These are phyloP conservation scores for Chondrus crispus DNA, from an alignment of 23 red algal genomes.

Conservation along the genomic window DNA sequence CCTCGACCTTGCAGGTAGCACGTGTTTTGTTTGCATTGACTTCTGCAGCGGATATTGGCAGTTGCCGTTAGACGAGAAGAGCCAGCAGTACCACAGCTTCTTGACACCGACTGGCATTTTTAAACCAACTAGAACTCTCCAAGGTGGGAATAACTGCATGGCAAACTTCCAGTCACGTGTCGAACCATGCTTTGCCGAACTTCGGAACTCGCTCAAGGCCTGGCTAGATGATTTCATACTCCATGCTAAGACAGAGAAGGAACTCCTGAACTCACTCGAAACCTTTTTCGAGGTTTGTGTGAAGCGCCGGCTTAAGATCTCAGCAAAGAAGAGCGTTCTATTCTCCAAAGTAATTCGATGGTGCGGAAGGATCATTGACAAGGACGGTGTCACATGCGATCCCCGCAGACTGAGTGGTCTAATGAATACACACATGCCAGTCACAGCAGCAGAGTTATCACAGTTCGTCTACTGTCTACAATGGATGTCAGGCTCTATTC, in stretches of 20 bases:
- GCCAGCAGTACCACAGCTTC: background rate
- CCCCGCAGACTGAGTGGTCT: background rate
- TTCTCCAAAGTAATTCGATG: background rate
- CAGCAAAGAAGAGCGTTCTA: background rate
- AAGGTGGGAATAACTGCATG: background rate
- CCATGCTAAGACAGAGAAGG: background rate
- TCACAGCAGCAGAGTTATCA: background rate
- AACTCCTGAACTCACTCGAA: background rate
- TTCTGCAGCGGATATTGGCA: constrained; percentile 23
- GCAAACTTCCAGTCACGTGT: constrained; percentile 39
- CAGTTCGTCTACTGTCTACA: background rate
- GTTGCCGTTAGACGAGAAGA: background rate
- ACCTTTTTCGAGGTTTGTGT: constrained; percentile 21
- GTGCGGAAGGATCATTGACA: constrained; percentile 33
- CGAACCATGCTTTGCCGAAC: background rate
- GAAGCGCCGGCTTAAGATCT: background rate
- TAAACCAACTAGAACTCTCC: background rate
- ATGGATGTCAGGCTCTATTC: background rate
- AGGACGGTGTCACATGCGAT: background rate
- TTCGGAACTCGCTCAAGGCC: constrained; percentile 12
- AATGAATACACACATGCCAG: background rate
- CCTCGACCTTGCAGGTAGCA: background rate
- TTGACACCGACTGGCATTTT: constrained; percentile 4
- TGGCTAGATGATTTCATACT: constrained; percentile 37
- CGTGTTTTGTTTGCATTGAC: constrained; percentile 8